Conservation (phyloP, 345 rosid species). For the Pistacia vera region DNA sequence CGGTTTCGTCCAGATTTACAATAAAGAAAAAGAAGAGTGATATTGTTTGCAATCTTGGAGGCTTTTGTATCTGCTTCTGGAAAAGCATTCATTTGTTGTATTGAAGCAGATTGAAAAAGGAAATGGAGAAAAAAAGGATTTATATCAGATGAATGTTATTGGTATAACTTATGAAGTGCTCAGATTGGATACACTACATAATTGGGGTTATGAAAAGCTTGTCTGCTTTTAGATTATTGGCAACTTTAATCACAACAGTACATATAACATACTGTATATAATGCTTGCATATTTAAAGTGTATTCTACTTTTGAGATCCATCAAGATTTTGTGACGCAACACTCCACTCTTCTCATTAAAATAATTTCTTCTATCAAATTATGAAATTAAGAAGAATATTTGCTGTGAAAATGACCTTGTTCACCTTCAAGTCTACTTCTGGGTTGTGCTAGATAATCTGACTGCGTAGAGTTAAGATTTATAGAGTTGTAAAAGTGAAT, state of each 20-base stretch:
- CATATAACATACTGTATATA: background rate
- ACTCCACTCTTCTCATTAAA: background rate
- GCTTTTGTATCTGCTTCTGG: background rate
- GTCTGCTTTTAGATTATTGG: background rate
- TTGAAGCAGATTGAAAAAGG: conserved; percentile 9
- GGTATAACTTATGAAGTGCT: background rate
- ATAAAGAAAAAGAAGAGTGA: conserved; percentile 25
- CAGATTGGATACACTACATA: background rate
- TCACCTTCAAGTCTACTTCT: too few species aligned
- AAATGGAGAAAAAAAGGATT: background rate
- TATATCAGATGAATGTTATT: background rate
- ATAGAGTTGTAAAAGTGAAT: background rate
- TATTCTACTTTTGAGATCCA: too few species aligned
- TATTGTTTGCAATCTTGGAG: conserved; percentile 7
- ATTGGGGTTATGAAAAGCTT: conserved; percentile 15
- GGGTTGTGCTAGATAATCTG: too few species aligned
- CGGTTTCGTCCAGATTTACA: conserved; percentile 12
- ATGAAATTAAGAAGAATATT: background rate
- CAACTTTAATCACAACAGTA: background rate
- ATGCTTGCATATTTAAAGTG: background rate
- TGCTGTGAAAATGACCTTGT: conserved; percentile 2
- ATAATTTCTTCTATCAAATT: background rate
- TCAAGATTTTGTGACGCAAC: background rate
- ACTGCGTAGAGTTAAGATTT: too few species aligned
- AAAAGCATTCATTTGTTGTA: conserved; percentile 7